Base-by-base conservation (phyloP, 495 filamentous ascomycete species). In the Amorphotheca resinae region DNA sequence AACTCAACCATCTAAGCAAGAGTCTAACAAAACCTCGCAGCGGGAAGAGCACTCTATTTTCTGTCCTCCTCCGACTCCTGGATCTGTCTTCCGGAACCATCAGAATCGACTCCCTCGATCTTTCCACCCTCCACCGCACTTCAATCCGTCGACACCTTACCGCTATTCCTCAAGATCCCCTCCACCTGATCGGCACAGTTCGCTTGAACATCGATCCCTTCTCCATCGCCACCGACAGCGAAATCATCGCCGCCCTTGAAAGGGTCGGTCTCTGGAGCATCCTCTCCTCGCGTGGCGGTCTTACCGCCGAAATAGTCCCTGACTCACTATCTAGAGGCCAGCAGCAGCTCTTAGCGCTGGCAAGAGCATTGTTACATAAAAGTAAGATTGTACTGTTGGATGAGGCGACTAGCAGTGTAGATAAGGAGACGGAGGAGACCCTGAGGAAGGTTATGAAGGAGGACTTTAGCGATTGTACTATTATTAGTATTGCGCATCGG, bases 181-280 rank as follows among this genome's bases (percentile, higher is more conserved):
- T 67, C n/a, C 52, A 66, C 15, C 36, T 69, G 0, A 50, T 54
- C 6, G 54, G 57, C 9, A 51, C 49, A 9, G 55, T 61, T 11
- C 75, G 89, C 32, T 85, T 68, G 55, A 96, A 96, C 56, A 74
- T 94, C 1, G 89, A 96, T 59, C 89, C 88, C 1, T 94, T 95
- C 1, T 15, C 22, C 22, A 60, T 50, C 3, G 50, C 48, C 0
- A 31, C 58, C 3, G 65, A 71, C 25, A 55, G 59, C 4, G 35
- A 41, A 14, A 64, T 70, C 18, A 60, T 63, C 14, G 34, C 42
- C 3, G 15, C 55, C 46, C 33, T 60, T 47, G 30, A 57, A 11
- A 42, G 21, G 26, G 44, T 47, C 3, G 15, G 21, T 2, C 31
- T 47, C 14, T 42, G 44, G 44, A 6, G 3, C 11, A 14, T 47